Percentiles rank a stretch among this genome's conserved stretches.
These are phyloP conservation scores for Mucor indicus DNA, from an alignment of 371 early-diverging fungal species.

Conservation along the genomic window DNA sequence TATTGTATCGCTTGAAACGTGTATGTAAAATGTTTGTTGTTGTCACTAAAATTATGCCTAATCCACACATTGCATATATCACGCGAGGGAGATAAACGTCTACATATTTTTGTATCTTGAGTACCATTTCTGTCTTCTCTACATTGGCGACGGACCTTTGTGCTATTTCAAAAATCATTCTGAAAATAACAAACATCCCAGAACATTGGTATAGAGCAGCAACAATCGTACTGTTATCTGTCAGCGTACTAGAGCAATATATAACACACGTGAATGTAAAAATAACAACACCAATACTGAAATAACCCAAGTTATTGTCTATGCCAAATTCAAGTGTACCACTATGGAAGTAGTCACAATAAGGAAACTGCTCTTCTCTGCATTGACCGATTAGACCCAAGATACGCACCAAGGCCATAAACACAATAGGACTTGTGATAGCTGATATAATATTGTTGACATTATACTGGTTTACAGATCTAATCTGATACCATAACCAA, in stretches of 20 bases:
- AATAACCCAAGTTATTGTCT: neutral
- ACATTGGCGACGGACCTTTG: neutral
- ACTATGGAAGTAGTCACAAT: slow-evolving; percentile 53
- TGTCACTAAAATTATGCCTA: neutral
- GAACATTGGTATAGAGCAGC: slow-evolving; percentile 6
- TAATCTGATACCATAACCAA: slow-evolving; percentile 6
- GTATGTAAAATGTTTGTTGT: too few species aligned
- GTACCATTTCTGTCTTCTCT: neutral
- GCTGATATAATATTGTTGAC: neutral
- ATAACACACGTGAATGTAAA: neutral
- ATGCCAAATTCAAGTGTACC: slow-evolving; percentile 16
- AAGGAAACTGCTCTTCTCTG: slow-evolving; percentile 82
- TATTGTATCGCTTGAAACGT: too few species aligned
- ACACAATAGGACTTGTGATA: slow-evolving; percentile 25
- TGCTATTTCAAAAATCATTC: slow-evolving; percentile 17
- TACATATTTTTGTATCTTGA: slow-evolving; percentile 7
- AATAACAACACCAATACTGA: neutral
- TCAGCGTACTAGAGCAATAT: neutral
- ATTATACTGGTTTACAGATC: neutral
- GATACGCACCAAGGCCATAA: slow-evolving; percentile 57
- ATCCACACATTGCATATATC: slow-evolving; percentile 16
- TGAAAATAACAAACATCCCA: slow-evolving; percentile 11
- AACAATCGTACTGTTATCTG: neutral
- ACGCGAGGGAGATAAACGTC: slow-evolving; percentile 34
- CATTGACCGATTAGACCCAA: slow-evolving; percentile 72